phyloP scores from a whole-genome alignment of 2,329 filamentous ascomycete species.

The Teratosphaeria epicoccoides region DNA sequence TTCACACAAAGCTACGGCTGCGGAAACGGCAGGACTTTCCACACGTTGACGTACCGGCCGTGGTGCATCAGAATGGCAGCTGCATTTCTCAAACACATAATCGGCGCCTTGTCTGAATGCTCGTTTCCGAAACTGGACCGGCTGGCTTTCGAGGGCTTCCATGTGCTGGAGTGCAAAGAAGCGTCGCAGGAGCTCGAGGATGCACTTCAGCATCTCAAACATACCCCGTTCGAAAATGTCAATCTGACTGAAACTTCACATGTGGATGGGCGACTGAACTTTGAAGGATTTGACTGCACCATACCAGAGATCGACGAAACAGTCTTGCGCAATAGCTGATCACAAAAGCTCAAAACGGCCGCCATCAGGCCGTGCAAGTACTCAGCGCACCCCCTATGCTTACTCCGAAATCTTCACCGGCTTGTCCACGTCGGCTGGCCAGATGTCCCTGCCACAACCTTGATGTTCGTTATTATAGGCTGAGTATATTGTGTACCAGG shows the following conservation, averaged over 20 bases:
- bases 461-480: too few relatives aligned
- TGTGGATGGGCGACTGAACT: background rate
- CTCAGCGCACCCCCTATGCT: too few relatives aligned
- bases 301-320: background rate
- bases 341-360: too few relatives aligned
- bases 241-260: background rate
- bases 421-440: too few relatives aligned
- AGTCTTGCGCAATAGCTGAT: background rate
- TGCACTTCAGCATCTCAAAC: background rate
- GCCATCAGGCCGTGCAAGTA: too few relatives aligned
- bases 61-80: slow-evolving; percentile 4
- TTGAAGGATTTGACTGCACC: background rate
- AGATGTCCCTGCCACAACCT: too few relatives aligned
- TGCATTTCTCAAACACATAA: slow-evolving; percentile 1
- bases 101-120: slow-evolving; percentile 1
- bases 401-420: too few relatives aligned
- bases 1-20: background rate
- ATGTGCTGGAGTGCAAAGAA: background rate
- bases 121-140: slow-evolving; percentile 1
- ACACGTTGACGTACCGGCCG: background rate
- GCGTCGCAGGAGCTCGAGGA: background rate
- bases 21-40: background rate
- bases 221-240: background rate
- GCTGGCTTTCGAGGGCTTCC: slow-evolving; percentile 5
- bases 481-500: too few relatives aligned